Evolutionary conservation across 2,329 filamentous ascomycete species (phyloP).

Genomic region (Apiospora malaysiana): DNA sequence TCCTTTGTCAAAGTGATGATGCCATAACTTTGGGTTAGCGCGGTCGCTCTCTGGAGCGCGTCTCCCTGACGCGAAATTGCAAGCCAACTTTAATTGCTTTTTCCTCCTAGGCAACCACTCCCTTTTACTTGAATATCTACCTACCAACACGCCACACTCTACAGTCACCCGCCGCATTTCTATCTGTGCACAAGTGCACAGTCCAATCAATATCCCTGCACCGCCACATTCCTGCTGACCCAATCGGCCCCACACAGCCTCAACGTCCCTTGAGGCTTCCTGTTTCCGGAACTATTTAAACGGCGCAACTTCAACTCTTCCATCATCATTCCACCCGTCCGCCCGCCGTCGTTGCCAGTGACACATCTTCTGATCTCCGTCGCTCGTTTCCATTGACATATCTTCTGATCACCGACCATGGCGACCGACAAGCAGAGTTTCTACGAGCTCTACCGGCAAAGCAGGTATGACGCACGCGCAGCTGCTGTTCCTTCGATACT

Average conservation of each 20-base stretch:
- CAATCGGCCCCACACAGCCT: constrained; percentile 11
- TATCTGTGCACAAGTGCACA: too few relatives aligned
- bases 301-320: constrained; percentile 23
- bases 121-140: not conserved
- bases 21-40: constrained; percentile 32
- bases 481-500: constrained; percentile 23
- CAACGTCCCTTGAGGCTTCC: constrained; percentile 4
- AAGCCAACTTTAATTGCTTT: constrained; percentile 40
- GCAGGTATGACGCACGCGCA: constrained; percentile 71
- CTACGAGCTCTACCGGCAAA: constrained; percentile 98
- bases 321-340: constrained; percentile 22
- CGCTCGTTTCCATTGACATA: too few relatives aligned
- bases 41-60: constrained; percentile 26
- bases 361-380: not conserved
- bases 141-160: too few relatives aligned
- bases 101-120: not conserved
- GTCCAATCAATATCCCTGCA: not conserved
- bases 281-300: constrained; percentile 26
- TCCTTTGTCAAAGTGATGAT: constrained; percentile 32
- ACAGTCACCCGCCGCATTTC: not conserved
- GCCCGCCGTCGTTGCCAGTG: constrained; percentile 13
- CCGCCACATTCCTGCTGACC: constrained; percentile 22
- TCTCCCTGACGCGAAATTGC: constrained; percentile 35
- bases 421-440: constrained; percentile 60
- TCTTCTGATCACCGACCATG: constrained; percentile 33